phyloP scores from a whole-genome alignment of 768 basidiomycete species.

The Naganishia onofrii region DNA sequence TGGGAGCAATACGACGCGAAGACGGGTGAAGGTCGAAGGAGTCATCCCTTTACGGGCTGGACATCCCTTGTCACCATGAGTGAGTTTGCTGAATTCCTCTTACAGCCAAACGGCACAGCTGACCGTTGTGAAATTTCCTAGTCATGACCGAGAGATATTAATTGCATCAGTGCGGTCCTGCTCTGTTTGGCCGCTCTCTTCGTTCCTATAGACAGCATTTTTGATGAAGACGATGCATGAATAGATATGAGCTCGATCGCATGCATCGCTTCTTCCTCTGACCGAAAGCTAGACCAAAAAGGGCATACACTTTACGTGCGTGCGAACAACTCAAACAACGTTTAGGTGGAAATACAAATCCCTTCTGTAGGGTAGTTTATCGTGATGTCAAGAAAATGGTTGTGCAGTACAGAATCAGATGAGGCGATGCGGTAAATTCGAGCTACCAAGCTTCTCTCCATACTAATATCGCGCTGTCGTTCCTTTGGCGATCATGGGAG shows the following conservation, averaged over 20 bases:
- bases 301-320: not conserved
- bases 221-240: not conserved
- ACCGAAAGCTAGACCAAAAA: not conserved
- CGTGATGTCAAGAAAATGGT: too few species aligned
- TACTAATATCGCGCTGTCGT: too few species aligned
- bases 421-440: too few species aligned
- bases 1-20: conserved; percentile 94
- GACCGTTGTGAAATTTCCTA: conserved; percentile 41
- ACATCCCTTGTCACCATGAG: conserved; percentile 83
- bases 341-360: too few species aligned
- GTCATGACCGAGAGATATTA: conserved; percentile 69
- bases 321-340: too few species aligned
- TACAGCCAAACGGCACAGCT: conserved; percentile 28
- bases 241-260: not conserved
- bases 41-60: conserved; percentile 97
- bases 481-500: too few species aligned
- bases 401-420: too few species aligned
- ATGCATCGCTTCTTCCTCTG: not conserved
- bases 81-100: conserved; percentile 55
- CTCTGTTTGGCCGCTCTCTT: not conserved
- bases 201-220: not conserved
- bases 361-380: too few species aligned
- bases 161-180: not conserved
- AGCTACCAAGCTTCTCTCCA: too few species aligned
- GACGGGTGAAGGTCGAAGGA: conserved; percentile 78